phyloP scores from a whole-genome alignment of 495 filamentous ascomycete genomes.

The Daldinia vernicosa region DNA sequence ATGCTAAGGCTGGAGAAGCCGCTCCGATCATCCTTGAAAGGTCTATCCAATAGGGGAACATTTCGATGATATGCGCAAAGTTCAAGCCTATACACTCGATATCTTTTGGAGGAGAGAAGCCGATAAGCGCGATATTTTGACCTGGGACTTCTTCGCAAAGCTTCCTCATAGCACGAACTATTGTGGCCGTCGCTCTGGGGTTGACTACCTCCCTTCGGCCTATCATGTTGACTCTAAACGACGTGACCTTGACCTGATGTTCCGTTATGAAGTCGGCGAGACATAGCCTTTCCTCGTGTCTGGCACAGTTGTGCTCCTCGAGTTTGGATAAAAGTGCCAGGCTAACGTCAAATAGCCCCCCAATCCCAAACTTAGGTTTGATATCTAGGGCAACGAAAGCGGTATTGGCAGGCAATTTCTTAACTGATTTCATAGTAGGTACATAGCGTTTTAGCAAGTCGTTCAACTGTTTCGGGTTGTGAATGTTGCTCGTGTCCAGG shows the following conservation, averaged over 20 bases:
- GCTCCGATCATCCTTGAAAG: neutral
- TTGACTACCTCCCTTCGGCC: neutral
- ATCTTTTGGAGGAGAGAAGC: neutral
- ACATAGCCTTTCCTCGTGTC: neutral
- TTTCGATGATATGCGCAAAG: neutral
- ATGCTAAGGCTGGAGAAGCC: neutral
- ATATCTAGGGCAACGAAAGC: conserved; percentile 14
- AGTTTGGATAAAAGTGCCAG: conserved; percentile 22
- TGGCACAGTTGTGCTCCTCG: neutral
- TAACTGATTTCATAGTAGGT: neutral
- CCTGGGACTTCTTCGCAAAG: neutral
- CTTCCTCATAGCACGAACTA: neutral
- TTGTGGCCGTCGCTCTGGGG: neutral
- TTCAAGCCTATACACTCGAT: conserved; percentile 4
- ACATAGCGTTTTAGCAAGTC: neutral
- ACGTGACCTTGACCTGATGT: neutral
- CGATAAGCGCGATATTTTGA: conserved; percentile 2
- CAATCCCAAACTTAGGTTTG: neutral
- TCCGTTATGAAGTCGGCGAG: neutral
- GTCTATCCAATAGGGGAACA: conserved; percentile 20
- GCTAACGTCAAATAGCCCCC: neutral
- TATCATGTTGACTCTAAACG: conserved; percentile 1
- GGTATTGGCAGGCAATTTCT: neutral
- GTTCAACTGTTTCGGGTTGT: neutral
- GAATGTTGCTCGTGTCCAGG: neutral